These are phyloP conservation scores for Xylaria sp. DNA, from an alignment of 2,329 filamentous ascomycete genomes.

Conservation along the genomic window DNA sequence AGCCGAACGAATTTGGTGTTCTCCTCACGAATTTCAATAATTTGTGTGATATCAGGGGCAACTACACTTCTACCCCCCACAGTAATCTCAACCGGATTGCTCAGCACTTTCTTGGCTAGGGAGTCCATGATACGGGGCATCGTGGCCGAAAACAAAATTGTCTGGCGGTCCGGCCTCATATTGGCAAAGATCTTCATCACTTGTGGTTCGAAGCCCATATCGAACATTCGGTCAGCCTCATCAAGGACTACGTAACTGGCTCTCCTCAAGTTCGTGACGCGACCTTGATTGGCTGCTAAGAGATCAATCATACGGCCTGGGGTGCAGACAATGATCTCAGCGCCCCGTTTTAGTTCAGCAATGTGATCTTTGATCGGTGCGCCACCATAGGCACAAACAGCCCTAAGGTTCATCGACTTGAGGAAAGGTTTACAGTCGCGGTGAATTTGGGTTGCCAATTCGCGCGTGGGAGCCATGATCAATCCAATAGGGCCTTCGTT, in stretches of 20 bases:
- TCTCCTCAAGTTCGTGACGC: conserved; percentile 88
- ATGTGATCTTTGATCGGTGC: conserved; percentile 98
- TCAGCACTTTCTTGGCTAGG: conserved; percentile 87
- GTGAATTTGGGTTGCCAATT: conserved; percentile 93
- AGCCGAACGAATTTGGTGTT: conserved; percentile 85
- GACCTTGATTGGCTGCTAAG: conserved; percentile 90
- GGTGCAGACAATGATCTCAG: conserved; percentile 94
- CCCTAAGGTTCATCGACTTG: conserved; percentile 84
- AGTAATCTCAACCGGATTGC: conserved; percentile 87
- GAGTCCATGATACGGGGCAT: conserved; percentile 95
- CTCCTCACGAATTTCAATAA: conserved; percentile 88
- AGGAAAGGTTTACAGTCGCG: conserved; percentile 94
- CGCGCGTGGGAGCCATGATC: conserved; percentile 93
- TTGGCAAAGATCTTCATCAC: conserved; percentile 96
- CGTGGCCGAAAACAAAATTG: conserved; percentile 94
- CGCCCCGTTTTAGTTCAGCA: conserved; percentile 92
- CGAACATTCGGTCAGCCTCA: conserved; percentile 98
- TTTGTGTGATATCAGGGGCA: conserved; percentile 91
- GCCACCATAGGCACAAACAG: conserved; percentile 93
- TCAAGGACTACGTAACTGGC: conserved; percentile 96
- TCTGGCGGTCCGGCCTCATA: conserved; percentile 91
- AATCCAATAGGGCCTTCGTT: conserved; percentile 89
- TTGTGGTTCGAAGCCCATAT: conserved; percentile 99
- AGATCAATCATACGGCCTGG: conserved; percentile 96
- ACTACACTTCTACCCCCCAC: conserved; percentile 89